Conservation (phyloP, 352 stramenopile species). For the Globisporangium recalcitrans region DNA sequence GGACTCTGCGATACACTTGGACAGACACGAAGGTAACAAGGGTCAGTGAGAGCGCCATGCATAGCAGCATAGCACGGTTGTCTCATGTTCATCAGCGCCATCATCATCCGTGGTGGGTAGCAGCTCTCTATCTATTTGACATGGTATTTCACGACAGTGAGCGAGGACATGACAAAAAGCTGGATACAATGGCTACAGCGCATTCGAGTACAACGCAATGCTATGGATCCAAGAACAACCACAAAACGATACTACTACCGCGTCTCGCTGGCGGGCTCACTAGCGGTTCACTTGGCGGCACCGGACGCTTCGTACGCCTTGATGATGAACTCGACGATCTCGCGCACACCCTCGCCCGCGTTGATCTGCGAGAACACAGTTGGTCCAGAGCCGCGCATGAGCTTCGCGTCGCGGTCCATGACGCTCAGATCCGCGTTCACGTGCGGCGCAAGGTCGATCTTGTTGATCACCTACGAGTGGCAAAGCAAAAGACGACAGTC, state of each 20-base stretch:
- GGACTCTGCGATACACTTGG: neutral
- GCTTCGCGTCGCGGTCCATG: conserved; percentile 93
- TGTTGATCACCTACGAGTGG: conserved; percentile 94
- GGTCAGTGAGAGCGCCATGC: no score
- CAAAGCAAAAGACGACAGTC: neutral
- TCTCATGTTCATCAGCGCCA: neutral
- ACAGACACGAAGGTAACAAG: no score
- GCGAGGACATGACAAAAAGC: neutral
- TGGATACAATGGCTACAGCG: neutral
- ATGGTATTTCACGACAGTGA: neutral
- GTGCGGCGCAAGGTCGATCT: conserved; percentile 96
- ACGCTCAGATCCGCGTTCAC: conserved; percentile 93
- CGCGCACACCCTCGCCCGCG: conserved; percentile 78
- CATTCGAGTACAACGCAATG: neutral
- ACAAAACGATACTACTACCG: neutral
- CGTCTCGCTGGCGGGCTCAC: neutral
- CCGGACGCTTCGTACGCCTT: conserved; percentile 27
- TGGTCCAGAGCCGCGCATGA: conserved; percentile 92
- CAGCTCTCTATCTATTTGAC: neutral
- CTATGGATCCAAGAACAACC: conserved; percentile 1
- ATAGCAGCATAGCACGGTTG: neutral
- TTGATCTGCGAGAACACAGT: conserved; percentile 97
- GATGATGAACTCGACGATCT: conserved; percentile 88
- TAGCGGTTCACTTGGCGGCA: conserved; percentile 19
- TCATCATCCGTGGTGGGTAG: neutral